phyloP scores from a whole-genome alignment of 1,284 basidiomycete species.

The Gastroboletus turbinatus region DNA sequence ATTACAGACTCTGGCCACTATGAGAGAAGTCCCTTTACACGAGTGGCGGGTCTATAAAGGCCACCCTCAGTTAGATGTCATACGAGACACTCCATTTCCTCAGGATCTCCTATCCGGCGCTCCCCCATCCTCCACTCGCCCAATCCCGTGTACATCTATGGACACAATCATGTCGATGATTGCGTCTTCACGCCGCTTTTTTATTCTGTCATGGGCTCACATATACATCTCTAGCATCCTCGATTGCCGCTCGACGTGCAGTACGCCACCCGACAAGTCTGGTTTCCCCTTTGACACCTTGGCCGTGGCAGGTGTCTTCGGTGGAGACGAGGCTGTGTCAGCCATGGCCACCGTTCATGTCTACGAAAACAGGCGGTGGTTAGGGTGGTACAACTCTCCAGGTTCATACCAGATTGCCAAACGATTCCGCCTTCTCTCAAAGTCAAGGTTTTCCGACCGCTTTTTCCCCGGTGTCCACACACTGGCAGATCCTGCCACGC shows the following conservation, averaged over 20 bases:
- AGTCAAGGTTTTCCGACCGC: slow-evolving; percentile 28
- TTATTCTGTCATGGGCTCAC: background rate
- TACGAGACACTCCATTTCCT: too few relatives aligned
- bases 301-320: slow-evolving; percentile 32
- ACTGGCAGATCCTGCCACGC: slow-evolving; percentile 25
- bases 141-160: too few relatives aligned
- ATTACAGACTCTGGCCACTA: too few relatives aligned
- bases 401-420: slow-evolving; percentile 35
- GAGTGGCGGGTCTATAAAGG: too few relatives aligned
- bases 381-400: slow-evolving; percentile 40
- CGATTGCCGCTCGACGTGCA: background rate
- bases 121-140: too few relatives aligned
- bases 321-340: slow-evolving; percentile 36
- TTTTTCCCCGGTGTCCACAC: slow-evolving; percentile 32
- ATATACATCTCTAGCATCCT: slow-evolving; percentile 24
- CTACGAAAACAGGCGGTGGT: slow-evolving; percentile 28
- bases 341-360: slow-evolving; percentile 37
- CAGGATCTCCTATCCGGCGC: too few relatives aligned
- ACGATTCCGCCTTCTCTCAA: slow-evolving; percentile 26
- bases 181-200: too few relatives aligned
- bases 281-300: slow-evolving; percentile 27
- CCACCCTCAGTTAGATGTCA: too few relatives aligned
- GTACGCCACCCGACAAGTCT: slow-evolving; percentile 18
- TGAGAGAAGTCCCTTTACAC: too few relatives aligned
- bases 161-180: too few relatives aligned